Base-by-base conservation (phyloP, 116 monocot species). In the Thalassia testudinum region DNA sequence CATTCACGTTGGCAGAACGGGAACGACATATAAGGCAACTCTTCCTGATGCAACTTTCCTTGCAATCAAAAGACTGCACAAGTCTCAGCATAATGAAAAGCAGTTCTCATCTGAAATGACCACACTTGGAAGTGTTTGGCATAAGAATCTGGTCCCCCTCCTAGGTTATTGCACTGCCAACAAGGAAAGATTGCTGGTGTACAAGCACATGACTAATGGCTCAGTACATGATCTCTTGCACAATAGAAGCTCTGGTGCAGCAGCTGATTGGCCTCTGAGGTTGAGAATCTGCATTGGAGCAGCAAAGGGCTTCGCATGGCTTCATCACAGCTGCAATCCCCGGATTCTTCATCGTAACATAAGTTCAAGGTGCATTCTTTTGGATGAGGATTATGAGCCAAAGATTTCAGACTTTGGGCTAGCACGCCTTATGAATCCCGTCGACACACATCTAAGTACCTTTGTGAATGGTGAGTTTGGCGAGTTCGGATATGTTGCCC, bases 351-450 rank as follows among this genome's bases (percentile, higher is more conserved):
- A 92, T 63, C 83, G 92, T 2, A 92, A 92, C 57, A 80, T 92
- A 54, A 92, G 92, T 50, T 92, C 92, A 0, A 92, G 78, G 45
- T 92, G 87, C 68, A 83, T 92, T 24, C 68, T 92, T 11, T 42
- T 92, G 24, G 92, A 92, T 69, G 74, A 87, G 27, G 73, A 92
- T 57, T 87, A 77, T 24, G 83, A 87, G 52, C 80, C 92, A 1
- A 87, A 80, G 50, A 92, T 92, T 58, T 92, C 87, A 1, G 87
- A 92, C 47, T 92, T 92, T 62, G 92, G 92, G n/a, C 83, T 92
- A 23, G 86, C 92, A 22, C 77, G 87, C 52, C 66, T 92, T 19
- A 87, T 92, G 92, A 92, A 92, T 45, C 92, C 92, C 1, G 47
- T 92, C 21, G 92, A 92, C 58, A 92, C 87, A 19, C 87, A 92